Conservation (phyloP, 306 rosid species). For the Vicia faba region DNA sequence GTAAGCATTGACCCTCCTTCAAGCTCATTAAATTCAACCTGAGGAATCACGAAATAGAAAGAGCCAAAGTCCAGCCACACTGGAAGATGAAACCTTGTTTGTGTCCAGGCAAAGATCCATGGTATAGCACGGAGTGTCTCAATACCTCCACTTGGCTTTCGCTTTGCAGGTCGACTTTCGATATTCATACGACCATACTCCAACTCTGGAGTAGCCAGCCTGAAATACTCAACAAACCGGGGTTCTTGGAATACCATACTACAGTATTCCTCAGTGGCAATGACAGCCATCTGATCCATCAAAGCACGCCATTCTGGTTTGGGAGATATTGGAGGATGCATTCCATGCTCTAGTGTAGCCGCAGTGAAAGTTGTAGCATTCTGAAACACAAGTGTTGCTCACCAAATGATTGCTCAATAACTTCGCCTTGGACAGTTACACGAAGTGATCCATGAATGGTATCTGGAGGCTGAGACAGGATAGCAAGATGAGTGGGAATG, state of each 20-base stretch:
- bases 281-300: slow-evolving; percentile 91
- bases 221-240: slow-evolving; percentile 91
- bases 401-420: no score
- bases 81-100: slow-evolving; percentile 97
- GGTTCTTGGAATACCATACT: slow-evolving; percentile 90
- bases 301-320: slow-evolving; percentile 93
- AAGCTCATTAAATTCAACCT: no score
- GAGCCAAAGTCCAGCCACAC: slow-evolving; percentile 99
- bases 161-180: slow-evolving; percentile 93
- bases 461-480: slow-evolving; percentile 94
- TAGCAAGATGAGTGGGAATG: slow-evolving; percentile 98
- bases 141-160: slow-evolving; percentile 98
- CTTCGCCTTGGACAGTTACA: no score
- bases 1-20: no score
- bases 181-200: slow-evolving; percentile 98
- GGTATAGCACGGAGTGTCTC: no score
- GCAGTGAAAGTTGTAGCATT: no score
- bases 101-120: slow-evolving; percentile 99
- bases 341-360: slow-evolving; percentile 93
- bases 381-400: no score
- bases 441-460: slow-evolving; percentile 97
- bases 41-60: no score
- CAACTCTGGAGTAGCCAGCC: slow-evolving; percentile 97
- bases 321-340: slow-evolving; percentile 74
- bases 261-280: slow-evolving; percentile 91